Conservation (phyloP, 768 basidiomycete genomes). For the Boletus vermiculosoides region DNA sequence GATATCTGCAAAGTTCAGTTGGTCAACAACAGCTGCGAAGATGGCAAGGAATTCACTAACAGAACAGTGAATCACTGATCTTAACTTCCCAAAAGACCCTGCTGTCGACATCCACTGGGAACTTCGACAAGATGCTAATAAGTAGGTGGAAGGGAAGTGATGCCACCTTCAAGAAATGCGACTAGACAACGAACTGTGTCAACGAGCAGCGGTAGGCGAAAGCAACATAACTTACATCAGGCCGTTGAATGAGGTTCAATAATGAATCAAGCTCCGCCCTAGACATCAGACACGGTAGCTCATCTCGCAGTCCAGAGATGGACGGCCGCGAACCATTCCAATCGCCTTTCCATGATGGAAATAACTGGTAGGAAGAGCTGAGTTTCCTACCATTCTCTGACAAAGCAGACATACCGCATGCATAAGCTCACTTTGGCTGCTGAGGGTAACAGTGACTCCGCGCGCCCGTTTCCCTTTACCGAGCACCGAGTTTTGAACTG, state of each 20-base stretch:
- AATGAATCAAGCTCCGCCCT: slow-evolving; percentile 66
- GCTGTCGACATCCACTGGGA: slow-evolving; percentile 74
- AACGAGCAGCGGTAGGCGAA: slow-evolving; percentile 6
- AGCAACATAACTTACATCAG: slow-evolving; percentile 55
- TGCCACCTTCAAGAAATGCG: slow-evolving; percentile 85
- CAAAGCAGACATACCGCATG: slow-evolving; percentile 48
- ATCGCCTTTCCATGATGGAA: slow-evolving; percentile 75
- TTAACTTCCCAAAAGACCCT: slow-evolving; percentile 68
- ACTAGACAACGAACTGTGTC: slow-evolving; percentile 40
- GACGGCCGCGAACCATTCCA: slow-evolving; percentile 72
- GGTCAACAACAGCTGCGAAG: slow-evolving; percentile 5
- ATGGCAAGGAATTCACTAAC: slow-evolving; percentile 38
- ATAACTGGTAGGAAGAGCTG: slow-evolving; percentile 47
- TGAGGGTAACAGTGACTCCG: slow-evolving; percentile 80
- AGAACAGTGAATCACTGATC: slow-evolving; percentile 65
- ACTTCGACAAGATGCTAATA: slow-evolving; percentile 71
- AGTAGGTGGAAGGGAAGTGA: slow-evolving; percentile 80
- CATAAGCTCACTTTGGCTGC: slow-evolving; percentile 81
- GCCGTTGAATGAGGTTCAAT: slow-evolving; percentile 68
- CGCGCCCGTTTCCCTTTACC: slow-evolving; percentile 77
- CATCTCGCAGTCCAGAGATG: slow-evolving; percentile 59
- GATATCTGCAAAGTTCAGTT: slow-evolving; percentile 28
- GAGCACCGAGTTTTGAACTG: slow-evolving; percentile 52
- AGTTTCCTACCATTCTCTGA: not conserved
- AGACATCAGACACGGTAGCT: slow-evolving; percentile 61